These are phyloP conservation scores for Chlorella sorokiniana DNA, from an alignment of 139 green algal species.

Conservation along the genomic window DNA sequence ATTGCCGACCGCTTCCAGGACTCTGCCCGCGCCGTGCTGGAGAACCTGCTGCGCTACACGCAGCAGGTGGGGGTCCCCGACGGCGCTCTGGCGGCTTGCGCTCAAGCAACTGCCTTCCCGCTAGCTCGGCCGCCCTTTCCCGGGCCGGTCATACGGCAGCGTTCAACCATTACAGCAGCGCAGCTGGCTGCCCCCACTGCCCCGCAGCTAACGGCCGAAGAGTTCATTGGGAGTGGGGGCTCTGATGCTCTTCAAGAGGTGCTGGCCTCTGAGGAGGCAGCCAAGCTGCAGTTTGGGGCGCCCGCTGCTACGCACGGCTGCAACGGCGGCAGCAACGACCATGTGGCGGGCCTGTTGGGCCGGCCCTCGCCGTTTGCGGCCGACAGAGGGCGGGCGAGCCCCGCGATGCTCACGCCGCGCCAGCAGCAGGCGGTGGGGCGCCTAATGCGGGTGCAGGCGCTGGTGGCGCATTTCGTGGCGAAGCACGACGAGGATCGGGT, in stretches of 20 bases:
- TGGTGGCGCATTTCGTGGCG: constrained; percentile 43
- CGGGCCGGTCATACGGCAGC: no score
- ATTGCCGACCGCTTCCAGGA: constrained; percentile 32
- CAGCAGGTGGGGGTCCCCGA: background rate
- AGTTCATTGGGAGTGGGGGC: constrained; percentile 10
- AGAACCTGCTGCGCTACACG: constrained; percentile 14
- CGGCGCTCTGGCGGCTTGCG: background rate
- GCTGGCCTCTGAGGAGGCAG: background rate
- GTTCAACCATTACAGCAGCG: no score
- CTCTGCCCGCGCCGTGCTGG: constrained; percentile 22
- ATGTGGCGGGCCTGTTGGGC: background rate
- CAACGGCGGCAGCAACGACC: background rate
- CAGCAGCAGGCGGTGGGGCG: constrained; percentile 42
- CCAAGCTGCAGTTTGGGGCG: constrained; percentile 13
- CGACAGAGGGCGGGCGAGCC: no score
- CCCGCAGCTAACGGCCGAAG: background rate
- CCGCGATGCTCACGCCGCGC: background rate
- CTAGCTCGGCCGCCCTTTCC: no score
- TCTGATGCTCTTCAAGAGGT: background rate
- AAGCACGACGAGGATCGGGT: constrained; percentile 59
- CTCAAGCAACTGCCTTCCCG: no score
- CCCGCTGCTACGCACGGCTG: background rate
- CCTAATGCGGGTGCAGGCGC: constrained; percentile 48
- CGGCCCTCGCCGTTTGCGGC: background rate
- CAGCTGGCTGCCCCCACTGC: background rate